Percentiles rank a stretch among this genome's conserved stretches.
Conservation (phyloP, 202 grass and related monocot genomes). For the Musa balbisiana region DNA sequence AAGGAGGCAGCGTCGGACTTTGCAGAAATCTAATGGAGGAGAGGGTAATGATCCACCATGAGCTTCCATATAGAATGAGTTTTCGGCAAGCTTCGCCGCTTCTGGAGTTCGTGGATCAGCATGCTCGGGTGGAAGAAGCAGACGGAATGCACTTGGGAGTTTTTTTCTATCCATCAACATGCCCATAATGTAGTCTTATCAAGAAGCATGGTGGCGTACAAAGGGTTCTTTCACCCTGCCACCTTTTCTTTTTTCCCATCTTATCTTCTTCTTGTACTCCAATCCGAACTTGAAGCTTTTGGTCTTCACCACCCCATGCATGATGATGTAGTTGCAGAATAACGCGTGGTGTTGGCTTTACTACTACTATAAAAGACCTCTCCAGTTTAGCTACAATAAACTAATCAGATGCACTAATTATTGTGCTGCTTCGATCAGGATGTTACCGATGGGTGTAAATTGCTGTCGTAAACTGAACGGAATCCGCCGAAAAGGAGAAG, state of each 20-base stretch:
- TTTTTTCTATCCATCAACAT: not conserved
- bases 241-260: not conserved
- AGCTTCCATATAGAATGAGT: not conserved
- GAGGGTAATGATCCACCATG: no score
- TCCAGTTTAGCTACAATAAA: no score
- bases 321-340: not conserved
- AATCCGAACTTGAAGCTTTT: not conserved
- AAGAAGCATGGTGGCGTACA: not conserved
- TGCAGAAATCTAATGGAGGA: no score
- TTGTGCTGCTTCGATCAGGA: no score
- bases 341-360: no score
- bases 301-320: not conserved
- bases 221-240: no score
- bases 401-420: no score
- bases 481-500: no score
- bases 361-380: no score
- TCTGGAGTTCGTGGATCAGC: not conserved
- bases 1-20: no score
- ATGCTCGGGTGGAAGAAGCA: not conserved
- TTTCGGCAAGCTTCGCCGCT: not conserved
- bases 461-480: no score
- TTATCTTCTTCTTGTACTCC: not conserved
- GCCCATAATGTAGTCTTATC: conserved; percentile 1
- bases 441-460: no score
- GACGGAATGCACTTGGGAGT: not conserved